These are phyloP conservation scores for Cutaneotrichosporon cutaneum DNA, from an alignment of 1,284 basidiomycete species.

Conservation along the genomic window DNA sequence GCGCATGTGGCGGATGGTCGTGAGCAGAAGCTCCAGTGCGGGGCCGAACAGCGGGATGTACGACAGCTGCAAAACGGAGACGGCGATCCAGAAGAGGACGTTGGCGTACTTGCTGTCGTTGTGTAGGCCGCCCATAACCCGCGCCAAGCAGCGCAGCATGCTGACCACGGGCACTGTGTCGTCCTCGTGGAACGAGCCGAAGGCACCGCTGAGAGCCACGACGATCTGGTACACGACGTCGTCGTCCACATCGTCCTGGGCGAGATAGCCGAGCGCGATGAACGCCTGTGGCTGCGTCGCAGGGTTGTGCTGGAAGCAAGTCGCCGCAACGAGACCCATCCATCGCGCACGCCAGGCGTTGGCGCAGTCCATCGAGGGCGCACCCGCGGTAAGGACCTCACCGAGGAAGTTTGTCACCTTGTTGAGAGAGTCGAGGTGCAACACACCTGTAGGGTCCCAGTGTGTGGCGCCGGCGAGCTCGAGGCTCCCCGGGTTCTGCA, in stretches of 20 bases:
- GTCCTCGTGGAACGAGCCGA: conserved; percentile 42
- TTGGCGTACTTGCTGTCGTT: conserved; percentile 69
- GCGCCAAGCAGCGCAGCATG: conserved; percentile 80
- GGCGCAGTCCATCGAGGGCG: conserved; percentile 65
- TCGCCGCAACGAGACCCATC: conserved; percentile 88
- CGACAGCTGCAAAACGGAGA: conserved; percentile 73
- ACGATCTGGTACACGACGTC: conserved; percentile 52
- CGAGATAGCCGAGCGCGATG: conserved; percentile 75
- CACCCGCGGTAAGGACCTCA: conserved; percentile 64
- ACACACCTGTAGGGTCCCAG: conserved; percentile 60
- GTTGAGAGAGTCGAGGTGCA: conserved; percentile 66
- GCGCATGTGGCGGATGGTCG: conserved; percentile 54
- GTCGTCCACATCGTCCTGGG: conserved; percentile 67
- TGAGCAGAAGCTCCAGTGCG: conserved; percentile 65
- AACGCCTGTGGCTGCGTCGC: conserved; percentile 87
- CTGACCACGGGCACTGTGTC: conserved; percentile 63
- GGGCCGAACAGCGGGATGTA: conserved; percentile 69
- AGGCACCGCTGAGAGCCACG: conserved; percentile 57
- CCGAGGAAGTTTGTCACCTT: conserved; percentile 65
- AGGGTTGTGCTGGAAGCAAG: conserved; percentile 88
- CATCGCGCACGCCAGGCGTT: conserved; percentile 92
- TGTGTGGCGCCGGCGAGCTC: conserved; percentile 26
- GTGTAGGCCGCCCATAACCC: conserved; percentile 68
- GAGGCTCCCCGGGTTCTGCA: conserved; percentile 29
- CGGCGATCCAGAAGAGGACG: conserved; percentile 79